Conservation (phyloP, 495 filamentous ascomycete species). For the Aspergillus sparsus region DNA sequence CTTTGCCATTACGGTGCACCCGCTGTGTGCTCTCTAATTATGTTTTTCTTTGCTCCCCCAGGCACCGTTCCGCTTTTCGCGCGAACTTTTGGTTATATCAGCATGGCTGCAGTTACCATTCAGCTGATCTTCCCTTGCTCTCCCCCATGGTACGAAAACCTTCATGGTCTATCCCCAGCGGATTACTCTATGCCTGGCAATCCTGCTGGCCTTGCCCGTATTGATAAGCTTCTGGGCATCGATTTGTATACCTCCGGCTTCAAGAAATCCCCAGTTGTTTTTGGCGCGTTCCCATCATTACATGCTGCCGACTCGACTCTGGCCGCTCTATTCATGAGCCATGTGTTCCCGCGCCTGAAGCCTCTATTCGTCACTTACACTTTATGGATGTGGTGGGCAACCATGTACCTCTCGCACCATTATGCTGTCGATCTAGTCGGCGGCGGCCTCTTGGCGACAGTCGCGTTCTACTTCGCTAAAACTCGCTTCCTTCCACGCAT, state of each 20-base stretch:
- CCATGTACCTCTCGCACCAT: slow-evolving; percentile 95
- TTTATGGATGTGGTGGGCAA: slow-evolving; percentile 97
- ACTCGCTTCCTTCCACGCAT: slow-evolving; percentile 76
- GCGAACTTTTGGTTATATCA: slow-evolving; percentile 87
- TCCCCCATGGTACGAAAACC: slow-evolving; percentile 92
- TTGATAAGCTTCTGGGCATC: slow-evolving; percentile 84
- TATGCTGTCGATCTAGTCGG: slow-evolving; percentile 92
- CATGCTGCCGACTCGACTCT: slow-evolving; percentile 84
- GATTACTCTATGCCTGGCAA: slow-evolving; percentile 88
- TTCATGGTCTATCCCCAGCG: slow-evolving; percentile 83
- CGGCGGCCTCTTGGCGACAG: slow-evolving; percentile 76
- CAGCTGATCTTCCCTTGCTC: slow-evolving; percentile 91
- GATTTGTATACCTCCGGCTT: slow-evolving; percentile 91
- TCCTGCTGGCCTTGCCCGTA: slow-evolving; percentile 83
- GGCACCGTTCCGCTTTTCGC: slow-evolving; percentile 84
- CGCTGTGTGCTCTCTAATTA: slow-evolving; percentile 67
- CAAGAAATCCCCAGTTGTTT: slow-evolving; percentile 84
- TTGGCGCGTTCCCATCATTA: slow-evolving; percentile 90
- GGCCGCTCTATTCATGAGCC: slow-evolving; percentile 89
- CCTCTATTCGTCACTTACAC: slow-evolving; percentile 78
- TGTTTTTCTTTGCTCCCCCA: slow-evolving; percentile 87
- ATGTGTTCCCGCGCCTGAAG: slow-evolving; percentile 78
- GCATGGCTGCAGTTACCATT: slow-evolving; percentile 78
- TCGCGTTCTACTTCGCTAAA: slow-evolving; percentile 77
- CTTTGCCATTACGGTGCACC: slow-evolving; percentile 84